Base-by-base conservation (phyloP, 2,329 filamentous ascomycete species). In the Penicillium digitatum region DNA sequence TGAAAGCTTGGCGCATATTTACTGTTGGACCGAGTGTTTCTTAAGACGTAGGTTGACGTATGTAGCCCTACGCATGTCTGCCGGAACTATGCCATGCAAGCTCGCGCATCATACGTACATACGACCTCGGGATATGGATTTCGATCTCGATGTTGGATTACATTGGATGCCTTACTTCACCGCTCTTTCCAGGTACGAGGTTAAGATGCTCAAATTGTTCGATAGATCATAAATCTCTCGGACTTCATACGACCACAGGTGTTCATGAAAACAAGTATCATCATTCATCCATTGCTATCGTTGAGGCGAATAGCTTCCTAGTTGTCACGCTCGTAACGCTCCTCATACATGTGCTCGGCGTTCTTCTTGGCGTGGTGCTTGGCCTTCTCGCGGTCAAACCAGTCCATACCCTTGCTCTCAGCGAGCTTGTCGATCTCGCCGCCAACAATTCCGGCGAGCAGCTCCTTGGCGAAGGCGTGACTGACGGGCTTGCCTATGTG, bases 391-490 rank as follows among this genome's bases (percentile, higher is more conserved):
- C 83, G 82, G 73, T 87, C 83, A 57, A 81, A 64, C 57, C 76
- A 78, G 71, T 87, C 81, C 60, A 84, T 72, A n/a, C 85, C 85
- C 79, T 86, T 87, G 64, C 82, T 85, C 79, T 88, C 89, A 65
- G 82, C 80, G 31, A 92, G 81, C 75, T 86, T 87, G 78, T 93
- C 88, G 67, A 90, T 81, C 75, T 91, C 87, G 58, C 82, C 87
- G 45, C 83, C 88, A 27, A 86, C 88, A 53, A 92, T 78, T 56
- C 85, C 88, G 16, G 82, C 87, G 31, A 93, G 74, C 42, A 88
- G 71, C 76, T 92, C 89, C 79, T 93, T 93, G 70, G 89, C 89
- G 67, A 90, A 87, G 39, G 76, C 76, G 77, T 93, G 89, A 61
- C 79, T 82, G 65, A 92, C 85, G 7, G 81, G 71, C 78, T 90